phyloP scores from a whole-genome alignment of 345 rosid species.

The Arabidopsis arenosa region DNA sequence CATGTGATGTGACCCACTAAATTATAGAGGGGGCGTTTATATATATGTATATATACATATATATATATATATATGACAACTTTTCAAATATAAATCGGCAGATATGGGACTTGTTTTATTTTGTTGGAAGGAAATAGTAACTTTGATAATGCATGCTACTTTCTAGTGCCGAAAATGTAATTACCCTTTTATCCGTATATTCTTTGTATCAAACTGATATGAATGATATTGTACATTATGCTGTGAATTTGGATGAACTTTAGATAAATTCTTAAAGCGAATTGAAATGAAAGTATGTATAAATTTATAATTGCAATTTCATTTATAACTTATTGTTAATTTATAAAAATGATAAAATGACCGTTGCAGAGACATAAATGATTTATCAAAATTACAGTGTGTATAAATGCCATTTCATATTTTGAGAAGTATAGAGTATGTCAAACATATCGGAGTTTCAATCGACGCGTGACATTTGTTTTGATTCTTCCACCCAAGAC shows the following conservation, averaged over 20 bases:
- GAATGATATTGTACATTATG: neutral
- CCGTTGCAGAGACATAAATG: neutral
- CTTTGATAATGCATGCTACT: neutral
- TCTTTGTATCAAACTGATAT: neutral
- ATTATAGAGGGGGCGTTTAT: slow-evolving; percentile 22
- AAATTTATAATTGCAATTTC: neutral
- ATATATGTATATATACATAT: neutral
- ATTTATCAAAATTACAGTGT: neutral
- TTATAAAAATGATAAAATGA: neutral
- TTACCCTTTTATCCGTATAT: neutral
- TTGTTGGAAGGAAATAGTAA: neutral
- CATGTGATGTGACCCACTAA: slow-evolving; percentile 42
- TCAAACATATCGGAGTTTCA: neutral
- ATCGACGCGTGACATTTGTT: neutral
- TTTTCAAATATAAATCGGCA: neutral
- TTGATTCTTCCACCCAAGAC: neutral
- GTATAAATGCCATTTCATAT: neutral
- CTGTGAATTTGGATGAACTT: neutral
- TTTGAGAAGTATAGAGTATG: neutral
- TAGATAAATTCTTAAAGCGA: neutral
- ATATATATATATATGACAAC: slow-evolving; percentile 6
- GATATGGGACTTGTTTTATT: neutral
- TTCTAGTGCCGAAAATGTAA: neutral
- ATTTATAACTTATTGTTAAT: neutral
- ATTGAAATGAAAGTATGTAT: neutral